phyloP scores from a whole-genome alignment of 1,284 basidiomycete genomes.

The Uromyces viciae-fabae region DNA sequence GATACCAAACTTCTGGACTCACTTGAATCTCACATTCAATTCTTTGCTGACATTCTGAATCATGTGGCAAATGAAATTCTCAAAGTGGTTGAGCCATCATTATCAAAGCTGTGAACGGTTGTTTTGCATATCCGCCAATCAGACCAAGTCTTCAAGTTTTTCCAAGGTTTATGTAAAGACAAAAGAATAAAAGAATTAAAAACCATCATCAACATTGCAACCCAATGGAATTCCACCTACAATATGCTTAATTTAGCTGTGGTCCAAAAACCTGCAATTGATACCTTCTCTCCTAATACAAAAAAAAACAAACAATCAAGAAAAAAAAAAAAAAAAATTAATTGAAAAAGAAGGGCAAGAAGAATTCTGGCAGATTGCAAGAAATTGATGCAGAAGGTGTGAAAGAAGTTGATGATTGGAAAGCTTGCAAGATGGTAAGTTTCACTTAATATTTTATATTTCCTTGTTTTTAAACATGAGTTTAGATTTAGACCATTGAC shows the following conservation, averaged over 20 bases:
- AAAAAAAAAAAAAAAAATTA: neutral
- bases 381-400: neutral
- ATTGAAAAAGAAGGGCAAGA: neutral
- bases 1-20: neutral
- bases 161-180: neutral
- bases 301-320: neutral
- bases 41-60: neutral
- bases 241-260: slow-evolving; percentile 5
- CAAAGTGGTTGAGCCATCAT: neutral
- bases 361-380: neutral
- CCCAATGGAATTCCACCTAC: neutral
- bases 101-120: neutral
- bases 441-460: neutral
- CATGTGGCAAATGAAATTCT: neutral
- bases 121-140: neutral
- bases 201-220: neutral
- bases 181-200: neutral
- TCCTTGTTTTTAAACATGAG: neutral
- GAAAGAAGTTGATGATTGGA: neutral
- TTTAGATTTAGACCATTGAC: neutral
- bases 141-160: neutral
- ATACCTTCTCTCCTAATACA: neutral
- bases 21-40: neutral
- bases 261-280: neutral
- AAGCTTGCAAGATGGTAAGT: neutral